A percentile compares a stretch with the other conserved stretches of the same genome.
phyloP scores from a whole-genome alignment of 345 rosid genomes.

The Eucalyptus polyanthemos region DNA sequence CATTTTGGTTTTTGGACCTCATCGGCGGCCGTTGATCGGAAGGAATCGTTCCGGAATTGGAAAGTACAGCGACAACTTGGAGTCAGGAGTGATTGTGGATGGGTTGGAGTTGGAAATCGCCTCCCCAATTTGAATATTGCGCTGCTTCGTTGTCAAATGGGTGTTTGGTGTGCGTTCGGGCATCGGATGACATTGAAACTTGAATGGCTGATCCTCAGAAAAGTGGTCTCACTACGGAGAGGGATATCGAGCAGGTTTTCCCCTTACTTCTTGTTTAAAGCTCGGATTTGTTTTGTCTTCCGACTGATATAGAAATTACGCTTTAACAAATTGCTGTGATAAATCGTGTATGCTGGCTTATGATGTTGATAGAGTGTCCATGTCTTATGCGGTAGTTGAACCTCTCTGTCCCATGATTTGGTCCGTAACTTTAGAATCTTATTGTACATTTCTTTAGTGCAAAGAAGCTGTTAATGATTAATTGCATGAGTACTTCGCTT shows the following conservation, averaged over 20 bases:
- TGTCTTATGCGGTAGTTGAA: neutral
- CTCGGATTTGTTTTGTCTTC: neutral
- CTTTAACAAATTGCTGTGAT: neutral
- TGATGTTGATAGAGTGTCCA: neutral
- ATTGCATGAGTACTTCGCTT: neutral
- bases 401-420: neutral
- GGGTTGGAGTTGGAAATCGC: conserved; percentile 4
- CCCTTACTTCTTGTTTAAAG: conserved; percentile 4
- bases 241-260: conserved; percentile 74
- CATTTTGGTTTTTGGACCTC: neutral
- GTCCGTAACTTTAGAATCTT: neutral
- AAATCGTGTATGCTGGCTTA: neutral
- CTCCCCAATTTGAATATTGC: conserved; percentile 1
- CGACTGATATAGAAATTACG: neutral
- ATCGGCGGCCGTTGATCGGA: neutral
- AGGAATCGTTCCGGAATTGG: neutral
- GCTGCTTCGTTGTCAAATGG: conserved; percentile 38
- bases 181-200: conserved; percentile 11
- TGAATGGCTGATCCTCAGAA: conserved; percentile 76
- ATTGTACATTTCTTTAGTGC: neutral
- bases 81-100: conserved; percentile 1
- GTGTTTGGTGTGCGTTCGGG: conserved; percentile 15
- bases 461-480: neutral
- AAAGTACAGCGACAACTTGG: neutral
- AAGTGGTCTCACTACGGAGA: conserved; percentile 44